Base-by-base conservation (phyloP, 495 filamentous ascomycete genomes). In the Ramalina intermedia region DNA sequence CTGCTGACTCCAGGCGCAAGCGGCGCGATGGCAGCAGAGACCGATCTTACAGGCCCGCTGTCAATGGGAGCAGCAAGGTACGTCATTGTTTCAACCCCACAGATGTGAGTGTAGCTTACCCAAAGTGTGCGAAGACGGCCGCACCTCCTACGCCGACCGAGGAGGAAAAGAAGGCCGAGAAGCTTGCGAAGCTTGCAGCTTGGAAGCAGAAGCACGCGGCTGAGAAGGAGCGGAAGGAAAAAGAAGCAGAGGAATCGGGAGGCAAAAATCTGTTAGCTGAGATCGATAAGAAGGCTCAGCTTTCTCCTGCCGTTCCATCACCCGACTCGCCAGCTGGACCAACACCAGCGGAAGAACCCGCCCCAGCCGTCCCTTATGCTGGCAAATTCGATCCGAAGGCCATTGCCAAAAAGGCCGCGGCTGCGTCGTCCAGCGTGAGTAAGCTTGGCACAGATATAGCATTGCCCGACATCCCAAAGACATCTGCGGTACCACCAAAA, bases 321-420 rank as follows among this genome's bases (percentile, higher is more conserved):
- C 80, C 81, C 33, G 63, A 74, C 38, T 73, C 76, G 46, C 75
- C 77, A 50, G 74, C 72, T n/a, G 64, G 66, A 21, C 65, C 68
- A 20, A 63, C 65, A 13, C 60, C 55, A 44, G 58, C 64, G 20
- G 55, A 58, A 40, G 64, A 61, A 37, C 58, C 64, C 36, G 52
- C 63, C 37, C 70, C 76, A 13, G 69, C 78, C 4, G 61, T 70
- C 20, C 66, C 76, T 6, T 87, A 85, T 56, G 68, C 77, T 26
- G 85, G 85, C 47, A 94, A 93, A 61, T 94, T 93, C 54, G 85
- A 94, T 55, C 85, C 85, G 1, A 93, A 93, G 61, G 81, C 82
- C 1, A 89, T 91, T 48, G 83, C 76, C 0, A 88, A 85, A 61
- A 84, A 80, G 60, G 72, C 78, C 13, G 71, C 72, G 50, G 64